Evolutionary conservation across 164 flowering plant species (phyloP).

Genomic region (Macadamia tetraphylla): DNA sequence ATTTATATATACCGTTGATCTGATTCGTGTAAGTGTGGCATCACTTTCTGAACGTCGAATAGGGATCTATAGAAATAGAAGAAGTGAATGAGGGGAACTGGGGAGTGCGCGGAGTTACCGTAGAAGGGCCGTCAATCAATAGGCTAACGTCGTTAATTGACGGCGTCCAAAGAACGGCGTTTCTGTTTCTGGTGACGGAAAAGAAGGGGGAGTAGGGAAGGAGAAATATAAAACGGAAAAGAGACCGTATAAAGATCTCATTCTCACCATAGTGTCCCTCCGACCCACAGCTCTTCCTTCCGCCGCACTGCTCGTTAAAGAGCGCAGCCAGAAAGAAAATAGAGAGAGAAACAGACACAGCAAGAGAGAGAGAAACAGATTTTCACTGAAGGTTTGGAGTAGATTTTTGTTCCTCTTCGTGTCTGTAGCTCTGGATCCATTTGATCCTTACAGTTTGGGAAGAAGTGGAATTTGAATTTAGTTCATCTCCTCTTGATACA

Average conservation of each 20-base stretch:
- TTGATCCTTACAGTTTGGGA: background rate
- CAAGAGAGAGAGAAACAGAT: slow-evolving; percentile 19
- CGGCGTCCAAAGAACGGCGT: slow-evolving; percentile 32
- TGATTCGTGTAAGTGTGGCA: no score
- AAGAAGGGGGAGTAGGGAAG: slow-evolving; percentile 1
- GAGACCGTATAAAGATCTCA: slow-evolving; percentile 9
- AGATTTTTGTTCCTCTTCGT: slow-evolving; percentile 4
- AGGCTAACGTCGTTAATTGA: slow-evolving; percentile 34
- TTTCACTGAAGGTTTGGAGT: slow-evolving; percentile 9
- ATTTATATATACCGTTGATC: no score
- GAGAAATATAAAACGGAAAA: slow-evolving; percentile 2
- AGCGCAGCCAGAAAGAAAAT: background rate
- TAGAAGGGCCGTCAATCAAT: background rate
- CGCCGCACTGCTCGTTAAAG: slow-evolving; percentile 6
- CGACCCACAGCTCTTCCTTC: slow-evolving; percentile 11
- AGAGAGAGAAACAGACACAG: slow-evolving; percentile 1
- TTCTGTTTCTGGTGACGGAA: slow-evolving; percentile 24
- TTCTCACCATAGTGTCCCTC: slow-evolving; percentile 3
- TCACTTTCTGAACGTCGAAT: no score
- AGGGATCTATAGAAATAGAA: no score
- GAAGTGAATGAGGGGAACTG: no score
- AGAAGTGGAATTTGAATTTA: background rate
- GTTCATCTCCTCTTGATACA: background rate
- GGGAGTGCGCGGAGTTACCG: no score
- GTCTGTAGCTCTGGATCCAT: background rate